Percentiles rank a stretch among this genome's conserved stretches.
Conservation (phyloP, 768 basidiomycete genomes). For the Naematelia encephala region DNA sequence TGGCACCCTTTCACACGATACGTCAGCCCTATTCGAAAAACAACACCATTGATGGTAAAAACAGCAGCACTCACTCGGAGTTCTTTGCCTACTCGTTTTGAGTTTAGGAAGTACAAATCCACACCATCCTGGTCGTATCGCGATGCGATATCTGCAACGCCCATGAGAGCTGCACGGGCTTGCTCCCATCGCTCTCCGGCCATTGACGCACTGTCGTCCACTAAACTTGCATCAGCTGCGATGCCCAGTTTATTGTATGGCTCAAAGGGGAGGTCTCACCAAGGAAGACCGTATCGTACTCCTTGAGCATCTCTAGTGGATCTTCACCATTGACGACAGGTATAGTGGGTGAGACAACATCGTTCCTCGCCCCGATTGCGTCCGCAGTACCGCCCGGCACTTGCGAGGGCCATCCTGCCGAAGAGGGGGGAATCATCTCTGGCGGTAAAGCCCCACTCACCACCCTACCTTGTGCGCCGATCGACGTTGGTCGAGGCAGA, state of each 20-base stretch:
- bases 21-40: no score
- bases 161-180: conserved; percentile 35
- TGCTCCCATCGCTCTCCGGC: conserved; percentile 42
- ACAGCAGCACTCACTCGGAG: conserved; percentile 30
- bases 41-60: neutral
- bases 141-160: conserved; percentile 40
- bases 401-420: neutral
- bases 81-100: conserved; percentile 39
- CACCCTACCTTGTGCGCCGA: neutral
- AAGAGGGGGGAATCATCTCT: neutral
- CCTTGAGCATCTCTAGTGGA: conserved; percentile 35
- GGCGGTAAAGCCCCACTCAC: neutral
- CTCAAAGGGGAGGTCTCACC: no score
- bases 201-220: conserved; percentile 43
- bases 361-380: conserved; percentile 1
- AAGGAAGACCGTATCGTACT: conserved; percentile 43
- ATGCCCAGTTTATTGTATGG: neutral
- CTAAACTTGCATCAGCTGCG: conserved; percentile 12
- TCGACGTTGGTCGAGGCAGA: neutral
- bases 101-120: conserved; percentile 48
- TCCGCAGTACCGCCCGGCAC: neutral
- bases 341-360: conserved; percentile 1
- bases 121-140: conserved; percentile 38
- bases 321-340: conserved; percentile 21
- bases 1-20: conserved; percentile 14